Percentiles rank a stretch among this genome's conserved stretches.
Conservation (phyloP, 108 stramenopile species). For the Cyclotella kingstonii region DNA sequence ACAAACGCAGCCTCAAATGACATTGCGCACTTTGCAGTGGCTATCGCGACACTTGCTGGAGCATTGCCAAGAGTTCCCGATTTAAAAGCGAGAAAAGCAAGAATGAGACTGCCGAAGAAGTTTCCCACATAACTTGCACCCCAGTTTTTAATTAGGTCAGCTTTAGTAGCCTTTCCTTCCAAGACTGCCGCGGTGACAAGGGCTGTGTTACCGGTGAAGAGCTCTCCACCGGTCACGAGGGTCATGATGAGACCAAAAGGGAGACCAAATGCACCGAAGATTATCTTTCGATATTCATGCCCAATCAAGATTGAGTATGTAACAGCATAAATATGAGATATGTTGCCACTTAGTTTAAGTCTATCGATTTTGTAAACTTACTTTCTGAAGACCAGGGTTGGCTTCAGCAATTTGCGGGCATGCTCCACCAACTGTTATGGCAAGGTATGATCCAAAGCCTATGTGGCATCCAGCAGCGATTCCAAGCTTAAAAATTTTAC, state of each 20-base stretch:
- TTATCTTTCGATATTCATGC: slow-evolving; percentile 41
- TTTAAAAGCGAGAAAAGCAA: slow-evolving; percentile 79
- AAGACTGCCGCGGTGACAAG: slow-evolving; percentile 75
- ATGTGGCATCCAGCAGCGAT: slow-evolving; percentile 85
- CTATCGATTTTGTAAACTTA: slow-evolving; percentile 14
- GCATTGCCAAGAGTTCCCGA: slow-evolving; percentile 67
- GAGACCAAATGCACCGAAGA: slow-evolving; percentile 80
- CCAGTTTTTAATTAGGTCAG: slow-evolving; percentile 74
- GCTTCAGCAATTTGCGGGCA: slow-evolving; percentile 78
- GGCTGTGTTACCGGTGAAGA: slow-evolving; percentile 79
- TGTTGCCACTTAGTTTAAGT: neutral
- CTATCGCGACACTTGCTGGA: slow-evolving; percentile 74
- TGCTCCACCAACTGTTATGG: slow-evolving; percentile 81
- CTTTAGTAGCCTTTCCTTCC: slow-evolving; percentile 67
- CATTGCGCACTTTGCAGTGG: slow-evolving; percentile 76
- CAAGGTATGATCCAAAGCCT: slow-evolving; percentile 84
- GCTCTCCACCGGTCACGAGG: slow-evolving; percentile 61
- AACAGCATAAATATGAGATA: too few species aligned
- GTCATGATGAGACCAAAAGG: slow-evolving; percentile 90
- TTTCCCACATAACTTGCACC: slow-evolving; percentile 76
- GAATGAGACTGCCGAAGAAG: slow-evolving; percentile 78
- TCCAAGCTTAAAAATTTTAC: slow-evolving; percentile 82
- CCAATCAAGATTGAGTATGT: too few species aligned
- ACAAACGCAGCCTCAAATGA: slow-evolving; percentile 84
- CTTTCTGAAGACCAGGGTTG: slow-evolving; percentile 88